Percentiles rank a stretch among this genome's conserved stretches.
Conservation (phyloP, 2,329 filamentous ascomycete species). For the Neocucurbitaria cava region DNA sequence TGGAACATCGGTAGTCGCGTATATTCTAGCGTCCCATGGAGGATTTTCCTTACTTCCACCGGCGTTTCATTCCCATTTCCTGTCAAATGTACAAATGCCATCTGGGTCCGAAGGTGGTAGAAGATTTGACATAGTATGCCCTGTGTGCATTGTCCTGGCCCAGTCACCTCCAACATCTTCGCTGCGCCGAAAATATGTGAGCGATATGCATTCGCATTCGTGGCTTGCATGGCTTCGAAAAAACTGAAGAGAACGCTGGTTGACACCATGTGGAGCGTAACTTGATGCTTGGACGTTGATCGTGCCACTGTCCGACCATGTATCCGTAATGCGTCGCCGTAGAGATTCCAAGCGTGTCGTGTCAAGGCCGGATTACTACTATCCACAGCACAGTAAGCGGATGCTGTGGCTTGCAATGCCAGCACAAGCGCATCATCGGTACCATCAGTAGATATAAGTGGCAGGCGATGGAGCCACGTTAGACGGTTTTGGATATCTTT, state of each 20-base stretch:
- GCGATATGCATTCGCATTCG: constrained; percentile 36
- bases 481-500: constrained; percentile 29
- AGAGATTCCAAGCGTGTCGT: constrained; percentile 31
- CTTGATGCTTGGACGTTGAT: constrained; percentile 8
- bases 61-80: constrained; percentile 1
- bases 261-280: constrained; percentile 42
- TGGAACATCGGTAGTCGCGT: constrained; percentile 32
- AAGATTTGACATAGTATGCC: constrained; percentile 42
- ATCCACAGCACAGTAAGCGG: constrained; percentile 35
- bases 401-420: constrained; percentile 37
- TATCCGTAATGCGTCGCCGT: constrained; percentile 34
- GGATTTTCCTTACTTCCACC: constrained; percentile 19
- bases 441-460: constrained; percentile 27
- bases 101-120: constrained; percentile 38
- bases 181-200: constrained; percentile 40
- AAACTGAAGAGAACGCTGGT: constrained; percentile 40
- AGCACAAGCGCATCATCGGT: constrained; percentile 31
- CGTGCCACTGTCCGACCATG: constrained; percentile 24
- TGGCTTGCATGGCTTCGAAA: constrained; percentile 42
- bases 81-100: constrained; percentile 31
- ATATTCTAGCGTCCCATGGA: constrained; percentile 31
- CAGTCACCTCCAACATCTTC: constrained; percentile 34
- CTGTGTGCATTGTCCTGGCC: constrained; percentile 30
- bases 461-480: constrained; percentile 41
- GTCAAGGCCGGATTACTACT: constrained; percentile 22